Conservation (phyloP, 169 alveolate genomes). For the Plasmodium fragile region DNA sequence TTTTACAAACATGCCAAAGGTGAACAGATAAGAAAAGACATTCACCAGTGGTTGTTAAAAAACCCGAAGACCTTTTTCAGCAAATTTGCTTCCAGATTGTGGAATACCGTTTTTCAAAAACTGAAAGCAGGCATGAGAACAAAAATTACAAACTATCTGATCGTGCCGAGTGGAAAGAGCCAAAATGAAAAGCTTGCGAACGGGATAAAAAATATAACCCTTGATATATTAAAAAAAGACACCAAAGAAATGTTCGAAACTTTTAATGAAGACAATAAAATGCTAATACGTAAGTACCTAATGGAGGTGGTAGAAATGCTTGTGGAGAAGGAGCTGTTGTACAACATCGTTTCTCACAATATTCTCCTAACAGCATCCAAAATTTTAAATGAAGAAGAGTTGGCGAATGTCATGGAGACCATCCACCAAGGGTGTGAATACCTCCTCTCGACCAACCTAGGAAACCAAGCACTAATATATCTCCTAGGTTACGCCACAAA, state of each 20-base stretch:
- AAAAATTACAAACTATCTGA: constrained; percentile 31
- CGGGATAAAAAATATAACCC: constrained; percentile 23
- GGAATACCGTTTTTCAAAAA: constrained; percentile 65
- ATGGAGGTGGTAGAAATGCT: constrained; percentile 56
- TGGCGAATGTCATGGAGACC: constrained; percentile 44
- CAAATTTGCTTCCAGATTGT: constrained; percentile 69
- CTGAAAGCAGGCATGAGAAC: constrained; percentile 19
- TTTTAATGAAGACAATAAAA: constrained; percentile 49
- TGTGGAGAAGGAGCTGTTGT: constrained; percentile 61
- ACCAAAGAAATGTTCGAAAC: constrained; percentile 33
- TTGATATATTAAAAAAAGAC: constrained; percentile 31
- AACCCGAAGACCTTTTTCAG: constrained; percentile 28
- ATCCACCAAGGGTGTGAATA: constrained; percentile 77
- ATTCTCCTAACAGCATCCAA: constrained; percentile 21
- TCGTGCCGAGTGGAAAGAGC: constrained; percentile 26
- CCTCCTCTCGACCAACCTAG: constrained; percentile 49
- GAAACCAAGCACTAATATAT: constrained; percentile 66
- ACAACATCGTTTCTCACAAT: constrained; percentile 59
- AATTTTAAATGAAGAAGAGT: constrained; percentile 32
- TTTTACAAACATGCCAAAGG: constrained; percentile 56
- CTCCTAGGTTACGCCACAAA: constrained; percentile 68
- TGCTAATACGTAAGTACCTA: background rate
- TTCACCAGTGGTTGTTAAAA: constrained; percentile 29
- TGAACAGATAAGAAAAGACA: constrained; percentile 37
- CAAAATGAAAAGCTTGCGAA: background rate